A percentile compares a stretch with the other conserved stretches of the same genome.
phyloP scores from a whole-genome alignment of 2,329 filamentous ascomycete genomes.

The Salinomyces thailandicus region DNA sequence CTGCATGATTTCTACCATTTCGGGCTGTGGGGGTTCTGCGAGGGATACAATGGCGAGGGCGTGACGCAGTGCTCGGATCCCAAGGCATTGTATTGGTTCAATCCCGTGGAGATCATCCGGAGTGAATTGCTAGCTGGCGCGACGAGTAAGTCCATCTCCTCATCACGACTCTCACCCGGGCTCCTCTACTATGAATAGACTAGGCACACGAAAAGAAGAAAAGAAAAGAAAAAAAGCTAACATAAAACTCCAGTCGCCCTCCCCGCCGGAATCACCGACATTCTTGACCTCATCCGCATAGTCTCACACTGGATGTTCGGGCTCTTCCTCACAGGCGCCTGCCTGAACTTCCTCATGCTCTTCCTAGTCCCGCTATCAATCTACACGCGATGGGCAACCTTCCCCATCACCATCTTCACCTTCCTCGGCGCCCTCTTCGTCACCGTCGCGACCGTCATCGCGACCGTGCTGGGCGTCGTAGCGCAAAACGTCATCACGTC shows the following conservation, averaged over 20 bases:
- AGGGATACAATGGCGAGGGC: slow-evolving; percentile 66
- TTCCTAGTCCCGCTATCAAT: slow-evolving; percentile 49
- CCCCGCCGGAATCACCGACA: slow-evolving; percentile 60
- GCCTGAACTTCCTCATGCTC: slow-evolving; percentile 63
- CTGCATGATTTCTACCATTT: slow-evolving; percentile 92
- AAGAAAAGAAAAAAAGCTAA: too few species aligned
- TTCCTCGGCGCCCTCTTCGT: slow-evolving; percentile 58
- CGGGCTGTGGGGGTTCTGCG: slow-evolving; percentile 85
- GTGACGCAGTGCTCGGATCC: slow-evolving; percentile 67
- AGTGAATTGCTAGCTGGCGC: slow-evolving; percentile 72
- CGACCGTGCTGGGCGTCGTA: slow-evolving; percentile 73
- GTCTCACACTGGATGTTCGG: slow-evolving; percentile 82
- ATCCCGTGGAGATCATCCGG: slow-evolving; percentile 72
- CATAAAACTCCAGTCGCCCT: slow-evolving; percentile 66
- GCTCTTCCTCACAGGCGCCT: slow-evolving; percentile 64
- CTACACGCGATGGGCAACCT: slow-evolving; percentile 45
- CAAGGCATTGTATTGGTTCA: slow-evolving; percentile 72
- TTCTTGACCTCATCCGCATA: slow-evolving; percentile 62
- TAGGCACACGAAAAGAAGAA: slow-evolving; percentile 3
- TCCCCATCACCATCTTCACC: slow-evolving; percentile 58
- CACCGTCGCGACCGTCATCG: slow-evolving; percentile 60
- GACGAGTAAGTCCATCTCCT: slow-evolving; percentile 45
- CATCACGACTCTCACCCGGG: too few species aligned
- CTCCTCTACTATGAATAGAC: too few species aligned
- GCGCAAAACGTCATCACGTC: slow-evolving; percentile 65